Evolutionary conservation across 116 monocot genomes (phyloP), one percentile per base, ranked within the genome.

Genomic region (Posidonia oceanica): DNA sequence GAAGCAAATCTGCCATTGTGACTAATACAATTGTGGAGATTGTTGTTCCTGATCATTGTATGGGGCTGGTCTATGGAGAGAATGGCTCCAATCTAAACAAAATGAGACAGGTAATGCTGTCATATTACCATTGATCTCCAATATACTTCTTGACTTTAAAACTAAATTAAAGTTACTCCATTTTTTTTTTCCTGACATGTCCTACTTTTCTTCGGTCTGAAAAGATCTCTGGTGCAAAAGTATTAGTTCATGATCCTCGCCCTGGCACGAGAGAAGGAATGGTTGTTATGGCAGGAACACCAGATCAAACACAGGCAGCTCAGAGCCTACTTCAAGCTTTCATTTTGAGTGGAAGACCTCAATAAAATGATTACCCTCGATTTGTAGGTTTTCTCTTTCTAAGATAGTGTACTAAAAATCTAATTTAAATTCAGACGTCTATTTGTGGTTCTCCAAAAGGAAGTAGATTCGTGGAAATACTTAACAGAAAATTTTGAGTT

Each of bases 251-350:
- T 58, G 58, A 40, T 14, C 55, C 70, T 5, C 38, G 5, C 5
- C 39, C 58, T 39, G 58, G 70, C 14, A 10, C 15, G 17, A 38
- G 58, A 14, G 57, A 59, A 37, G 39, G 58, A 3, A 59, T 36
- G 39, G 70, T 70, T 3, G 11, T 59, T 16, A 70, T 70, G 58
- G 58, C 70, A 7, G 70, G 70, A 14, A 40, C 70, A 2, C 70
- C 70, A 16, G 58, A 58, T 70, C 70, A 70, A 53, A 59, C 40
- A 22, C 59, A 58, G 55, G 39, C 58, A 39, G 70, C 70, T 17
- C 70, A 70, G 59, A 70, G 58, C 58, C 70, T 70, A 5, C 70
- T 70, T 37, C 55, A 70, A 18, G 70, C 70, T 59, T 70, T 58
- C 18, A 40, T 54, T 13, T 54, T 15, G 10, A 54, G 15, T 10